phyloP scores from a whole-genome alignment of 495 filamentous ascomycete genomes.

The Xylaria flabelliformis region DNA sequence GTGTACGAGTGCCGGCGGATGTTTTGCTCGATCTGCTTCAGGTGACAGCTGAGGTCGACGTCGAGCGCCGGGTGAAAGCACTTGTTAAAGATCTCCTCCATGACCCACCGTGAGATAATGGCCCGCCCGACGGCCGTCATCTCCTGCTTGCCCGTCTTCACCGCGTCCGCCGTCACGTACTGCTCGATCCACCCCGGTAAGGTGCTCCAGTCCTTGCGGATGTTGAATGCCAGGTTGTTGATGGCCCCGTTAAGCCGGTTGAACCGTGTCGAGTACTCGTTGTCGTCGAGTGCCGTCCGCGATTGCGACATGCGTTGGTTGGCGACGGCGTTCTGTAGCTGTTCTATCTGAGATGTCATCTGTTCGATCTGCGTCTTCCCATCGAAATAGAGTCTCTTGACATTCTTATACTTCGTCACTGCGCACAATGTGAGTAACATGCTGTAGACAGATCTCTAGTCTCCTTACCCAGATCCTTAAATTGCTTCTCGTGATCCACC shows the following conservation, averaged over 20 bases:
- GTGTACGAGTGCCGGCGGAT: constrained; percentile 77
- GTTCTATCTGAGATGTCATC: constrained; percentile 86
- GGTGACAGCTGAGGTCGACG: constrained; percentile 69
- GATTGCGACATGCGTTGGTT: constrained; percentile 95
- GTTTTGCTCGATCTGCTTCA: constrained; percentile 90
- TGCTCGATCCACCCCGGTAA: constrained; percentile 79
- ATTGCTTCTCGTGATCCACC: constrained; percentile 59
- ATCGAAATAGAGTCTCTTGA: constrained; percentile 97
- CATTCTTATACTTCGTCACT: constrained; percentile 97
- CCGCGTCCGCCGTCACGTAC: constrained; percentile 82
- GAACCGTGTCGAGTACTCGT: constrained; percentile 90
- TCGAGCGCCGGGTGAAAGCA: constrained; percentile 93
- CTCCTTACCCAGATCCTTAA: constrained; percentile 71
- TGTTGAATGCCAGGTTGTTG: constrained; percentile 91
- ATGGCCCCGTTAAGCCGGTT: constrained; percentile 92
- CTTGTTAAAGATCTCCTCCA: constrained; percentile 87
- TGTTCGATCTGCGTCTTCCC: constrained; percentile 89
- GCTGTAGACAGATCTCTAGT: neutral
- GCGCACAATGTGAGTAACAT: constrained; percentile 30
- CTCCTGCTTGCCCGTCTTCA: constrained; percentile 83
- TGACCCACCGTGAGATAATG: constrained; percentile 85
- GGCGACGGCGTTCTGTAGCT: constrained; percentile 93
- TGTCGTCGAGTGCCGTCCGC: constrained; percentile 93
- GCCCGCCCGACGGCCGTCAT: constrained; percentile 97
- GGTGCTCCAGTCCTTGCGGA: constrained; percentile 88